A percentile compares a stretch with the other conserved stretches of the same genome.
phyloP scores from a whole-genome alignment of 768 basidiomycete species.

The Termitomyces sp. region DNA sequence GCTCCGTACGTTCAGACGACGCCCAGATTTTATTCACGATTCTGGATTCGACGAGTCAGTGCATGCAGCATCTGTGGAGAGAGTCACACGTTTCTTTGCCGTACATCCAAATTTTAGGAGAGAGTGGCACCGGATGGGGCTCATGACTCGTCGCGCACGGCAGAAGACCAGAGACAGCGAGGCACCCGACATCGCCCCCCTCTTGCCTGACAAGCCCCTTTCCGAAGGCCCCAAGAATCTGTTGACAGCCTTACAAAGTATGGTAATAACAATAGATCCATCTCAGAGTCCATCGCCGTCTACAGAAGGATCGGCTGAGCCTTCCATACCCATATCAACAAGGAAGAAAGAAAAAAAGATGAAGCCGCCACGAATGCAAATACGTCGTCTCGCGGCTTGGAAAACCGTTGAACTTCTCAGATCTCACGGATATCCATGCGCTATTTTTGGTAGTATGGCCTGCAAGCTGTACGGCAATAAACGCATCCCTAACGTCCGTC shows the following conservation, averaged over 20 bases:
- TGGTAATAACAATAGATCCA: background rate
- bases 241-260: background rate
- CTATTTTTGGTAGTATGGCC: conserved; percentile 15
- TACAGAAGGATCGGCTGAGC: background rate
- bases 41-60: conserved; percentile 5
- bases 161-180: background rate
- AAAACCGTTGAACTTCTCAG: conserved; percentile 6
- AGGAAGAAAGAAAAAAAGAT: background rate
- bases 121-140: conserved; percentile 11
- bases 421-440: conserved; percentile 6
- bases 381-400: conserved; percentile 11
- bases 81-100: conserved; percentile 4
- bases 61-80: conserved; percentile 1
- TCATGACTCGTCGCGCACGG: background rate
- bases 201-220: background rate
- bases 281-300: background rate
- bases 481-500: conserved; percentile 11
- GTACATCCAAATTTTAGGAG: conserved; percentile 2
- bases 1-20: conserved; percentile 4
- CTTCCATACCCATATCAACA: background rate
- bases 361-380: conserved; percentile 4
- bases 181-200: background rate
- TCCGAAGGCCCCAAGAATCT: background rate
- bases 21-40: conserved; percentile 1
- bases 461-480: conserved; percentile 13